Evolutionary conservation across 1,139 yeast genomes (phyloP).

Genomic region (Geotrichum aggregatum): DNA sequence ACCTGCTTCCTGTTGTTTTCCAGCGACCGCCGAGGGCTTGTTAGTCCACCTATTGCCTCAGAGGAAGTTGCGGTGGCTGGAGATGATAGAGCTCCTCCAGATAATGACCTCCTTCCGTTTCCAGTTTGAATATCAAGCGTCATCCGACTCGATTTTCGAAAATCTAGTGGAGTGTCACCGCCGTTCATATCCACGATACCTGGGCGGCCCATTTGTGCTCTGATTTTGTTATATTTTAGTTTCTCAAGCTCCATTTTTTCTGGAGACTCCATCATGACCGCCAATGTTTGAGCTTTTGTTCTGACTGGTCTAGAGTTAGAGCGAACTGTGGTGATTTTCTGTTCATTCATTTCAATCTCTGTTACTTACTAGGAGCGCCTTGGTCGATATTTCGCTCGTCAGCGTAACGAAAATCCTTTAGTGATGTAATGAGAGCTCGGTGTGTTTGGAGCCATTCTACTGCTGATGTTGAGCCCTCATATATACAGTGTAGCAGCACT

Average conservation of each 20-base stretch:
- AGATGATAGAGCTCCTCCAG: conserved; percentile 1
- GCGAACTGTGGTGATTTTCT: too few relatives aligned
- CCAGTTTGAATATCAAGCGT: conserved; percentile 14
- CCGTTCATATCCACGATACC: conserved; percentile 31
- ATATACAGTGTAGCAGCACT: conserved; percentile 75
- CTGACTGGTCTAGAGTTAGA: conserved; percentile 28
- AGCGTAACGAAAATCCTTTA: conserved; percentile 45
- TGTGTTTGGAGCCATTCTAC: conserved; percentile 84
- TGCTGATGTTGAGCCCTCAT: conserved; percentile 83
- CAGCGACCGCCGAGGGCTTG: conserved; percentile 18
- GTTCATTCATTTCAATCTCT: background rate
- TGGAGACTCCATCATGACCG: conserved; percentile 33
- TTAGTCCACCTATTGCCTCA: background rate
- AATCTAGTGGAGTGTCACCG: conserved; percentile 17
- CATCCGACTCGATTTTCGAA: conserved; percentile 16
- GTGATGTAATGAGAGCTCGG: conserved; percentile 70
- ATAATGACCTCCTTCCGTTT: background rate
- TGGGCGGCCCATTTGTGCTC: conserved; percentile 36
- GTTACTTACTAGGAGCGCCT: conserved; percentile 30
- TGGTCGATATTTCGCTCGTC: conserved; percentile 35
- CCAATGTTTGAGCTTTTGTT: conserved; percentile 33
- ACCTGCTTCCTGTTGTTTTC: conserved; percentile 2
- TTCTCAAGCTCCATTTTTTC: conserved; percentile 33
- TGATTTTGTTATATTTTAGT: conserved; percentile 32
- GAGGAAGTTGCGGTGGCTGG: conserved; percentile 1